Evolutionary conservation across 306 rosid species (phyloP), one percentile per base, ranked within the genome.

Genomic region (Leucaena leucocephala): DNA sequence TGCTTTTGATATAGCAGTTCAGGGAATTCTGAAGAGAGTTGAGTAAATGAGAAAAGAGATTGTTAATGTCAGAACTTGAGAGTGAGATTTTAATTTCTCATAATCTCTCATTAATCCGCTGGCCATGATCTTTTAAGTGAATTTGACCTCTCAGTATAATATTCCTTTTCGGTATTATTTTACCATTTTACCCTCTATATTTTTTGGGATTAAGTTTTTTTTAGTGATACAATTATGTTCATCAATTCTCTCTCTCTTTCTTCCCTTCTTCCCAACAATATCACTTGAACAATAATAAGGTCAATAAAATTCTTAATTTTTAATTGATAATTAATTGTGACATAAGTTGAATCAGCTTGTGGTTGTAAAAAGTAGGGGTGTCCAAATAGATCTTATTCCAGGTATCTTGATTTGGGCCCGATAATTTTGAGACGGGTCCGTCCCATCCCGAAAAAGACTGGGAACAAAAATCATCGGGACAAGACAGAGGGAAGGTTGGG

Each of bases 1-100:
- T 84, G 95, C 90, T 61, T 85, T 85, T 85, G 89, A 82, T 58
- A 9, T 90, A 48, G 85, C 94, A 45, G 85, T 83, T 16, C 85
- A 88, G 75, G 90, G 87, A 69, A 39, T 90, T 58, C 71, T 90
- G 49, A 66, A 72, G 50, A 88, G 86, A 78, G 78, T 88, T 39
- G 85, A 85, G 61, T 74, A 39, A 15, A 42, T 79, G 4, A 82
- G 78, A 78, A 78, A 17, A 67, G 63, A 83, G 15, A 76, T 43
- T 67, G 7, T 66, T 50, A 71, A 21, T 69, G 82, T 52, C 11
- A 21, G 54, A 1, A 2, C 19, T 49, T 59, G 19, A 61, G 19
- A 61, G 40, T 34, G 67, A 33, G 67, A 14, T 61, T 61, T 61
- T 33, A 13, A 33, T 33, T 61, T 61, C 40, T 33, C 67, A 33